Evolutionary conservation across 2,329 filamentous ascomycete species (phyloP).

Genomic region (Furcasterigmium furcatum): DNA sequence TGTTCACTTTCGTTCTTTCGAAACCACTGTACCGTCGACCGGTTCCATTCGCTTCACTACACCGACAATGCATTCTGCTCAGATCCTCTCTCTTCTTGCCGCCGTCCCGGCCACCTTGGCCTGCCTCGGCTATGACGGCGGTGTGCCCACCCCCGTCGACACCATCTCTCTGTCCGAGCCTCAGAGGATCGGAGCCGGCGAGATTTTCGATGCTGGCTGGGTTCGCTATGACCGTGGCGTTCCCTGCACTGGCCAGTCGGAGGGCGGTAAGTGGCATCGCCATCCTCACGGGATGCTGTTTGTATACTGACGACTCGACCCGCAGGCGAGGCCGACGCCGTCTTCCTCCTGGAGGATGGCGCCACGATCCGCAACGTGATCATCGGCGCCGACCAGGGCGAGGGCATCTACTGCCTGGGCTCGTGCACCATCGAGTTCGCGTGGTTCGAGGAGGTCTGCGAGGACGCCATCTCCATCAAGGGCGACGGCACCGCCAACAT

Average conservation of each 20-base stretch:
- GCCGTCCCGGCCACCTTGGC: constrained; percentile 23
- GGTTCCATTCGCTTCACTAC: background rate
- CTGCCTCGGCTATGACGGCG: constrained; percentile 25
- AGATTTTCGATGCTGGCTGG: constrained; percentile 11
- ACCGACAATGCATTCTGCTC: background rate
- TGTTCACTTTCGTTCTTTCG: background rate
- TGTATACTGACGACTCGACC: background rate
- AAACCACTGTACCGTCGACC: constrained; percentile 2
- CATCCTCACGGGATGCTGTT: background rate
- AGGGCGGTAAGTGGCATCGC: constrained; percentile 27
- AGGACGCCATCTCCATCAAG: constrained; percentile 22
- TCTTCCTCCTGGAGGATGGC: constrained; percentile 36
- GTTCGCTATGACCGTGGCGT: constrained; percentile 31
- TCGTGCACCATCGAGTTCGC: constrained; percentile 35
- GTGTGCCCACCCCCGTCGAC: constrained; percentile 20
- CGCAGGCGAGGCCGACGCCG: constrained; percentile 25
- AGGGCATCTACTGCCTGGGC: constrained; percentile 43
- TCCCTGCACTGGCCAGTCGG: constrained; percentile 36
- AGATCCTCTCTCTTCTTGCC: constrained; percentile 12
- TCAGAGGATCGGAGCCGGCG: constrained; percentile 6
- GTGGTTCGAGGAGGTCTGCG: constrained; percentile 44
- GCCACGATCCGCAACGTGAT: constrained; percentile 41
- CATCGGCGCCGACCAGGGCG: constrained; percentile 38
- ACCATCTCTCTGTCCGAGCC: constrained; percentile 9
- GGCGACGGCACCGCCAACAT: constrained; percentile 9